Conservation (phyloP, 345 rosid genomes). For the Populus alba region DNA sequence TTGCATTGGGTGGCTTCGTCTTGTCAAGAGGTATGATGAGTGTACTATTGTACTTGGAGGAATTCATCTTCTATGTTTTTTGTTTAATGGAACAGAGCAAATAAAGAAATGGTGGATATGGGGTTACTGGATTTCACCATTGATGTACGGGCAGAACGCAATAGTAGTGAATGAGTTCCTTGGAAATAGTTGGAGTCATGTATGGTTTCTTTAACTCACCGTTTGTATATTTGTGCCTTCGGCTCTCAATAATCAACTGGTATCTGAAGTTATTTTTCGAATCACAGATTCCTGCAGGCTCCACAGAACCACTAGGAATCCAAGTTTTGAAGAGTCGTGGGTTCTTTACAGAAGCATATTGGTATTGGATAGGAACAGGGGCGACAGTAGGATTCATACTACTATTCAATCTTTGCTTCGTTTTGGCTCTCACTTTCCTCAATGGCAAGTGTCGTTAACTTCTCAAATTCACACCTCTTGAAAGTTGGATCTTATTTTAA, state of each 20-base stretch:
- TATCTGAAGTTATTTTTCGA: background rate
- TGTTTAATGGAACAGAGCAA: conserved; percentile 37
- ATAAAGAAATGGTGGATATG: conserved; percentile 89
- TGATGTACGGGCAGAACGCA: conserved; percentile 81
- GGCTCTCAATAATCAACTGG: background rate
- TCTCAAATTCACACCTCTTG: too few relatives aligned
- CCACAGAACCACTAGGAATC: conserved; percentile 43
- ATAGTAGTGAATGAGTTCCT: conserved; percentile 62
- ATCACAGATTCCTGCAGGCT: conserved; percentile 20
- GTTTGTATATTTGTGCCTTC: background rate
- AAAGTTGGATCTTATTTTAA: background rate
- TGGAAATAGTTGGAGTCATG: conserved; percentile 58
- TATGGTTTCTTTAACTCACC: conserved; percentile 14
- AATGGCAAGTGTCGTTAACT: conserved; percentile 36
- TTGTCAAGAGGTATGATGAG: conserved; percentile 48
- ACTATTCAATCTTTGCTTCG: conserved; percentile 42
- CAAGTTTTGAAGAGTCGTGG: conserved; percentile 45
- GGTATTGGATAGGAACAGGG: conserved; percentile 67
- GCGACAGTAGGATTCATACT: conserved; percentile 41
- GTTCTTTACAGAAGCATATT: conserved; percentile 42
- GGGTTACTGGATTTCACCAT: conserved; percentile 80
- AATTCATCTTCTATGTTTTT: background rate
- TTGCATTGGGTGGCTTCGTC: conserved; percentile 64
- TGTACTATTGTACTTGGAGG: background rate
- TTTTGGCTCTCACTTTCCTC: conserved; percentile 50